Base-by-base conservation (phyloP, 2,329 filamentous ascomycete species). In the Diaporthe nobilis region DNA sequence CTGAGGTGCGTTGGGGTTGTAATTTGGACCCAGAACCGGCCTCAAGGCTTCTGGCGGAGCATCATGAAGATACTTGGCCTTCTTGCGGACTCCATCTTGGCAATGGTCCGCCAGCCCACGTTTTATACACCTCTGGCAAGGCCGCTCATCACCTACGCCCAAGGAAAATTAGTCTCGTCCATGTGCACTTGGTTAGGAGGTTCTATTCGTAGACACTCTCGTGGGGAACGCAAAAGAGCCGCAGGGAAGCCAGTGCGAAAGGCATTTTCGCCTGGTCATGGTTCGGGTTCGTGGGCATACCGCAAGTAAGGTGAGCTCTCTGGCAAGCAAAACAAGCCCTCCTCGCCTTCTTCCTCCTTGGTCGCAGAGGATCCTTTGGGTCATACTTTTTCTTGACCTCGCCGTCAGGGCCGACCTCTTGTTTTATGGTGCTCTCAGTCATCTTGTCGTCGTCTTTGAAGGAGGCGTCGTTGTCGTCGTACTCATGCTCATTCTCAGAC, bases 61-160 rank as follows among this genome's bases (percentile, higher is more conserved):
- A 88, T 98, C 97, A 82, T 98, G 96, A 74, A 99, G 94, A 84
- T 99, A 99, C 85, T 99, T 99, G 71, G 97, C 97, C 89, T 98
- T 99, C 86, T 99, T 99, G 78, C 97, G 94, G 71, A 98, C 95
- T 72, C 97, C 97, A 82, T 99, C 97, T 84, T 98, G 95, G 82
- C 97, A 99, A 77, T 92, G 92, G 83, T 98, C 95, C 81, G 95
- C 94, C 31, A 98, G 90, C 61, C 95, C 95, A 80, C 97, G 93
- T 85, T 98, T 98, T 80, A 98, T 95, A 84, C 97, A 99, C 81
- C 97, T 90, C 82, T 95, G 92, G 83, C 97, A 99, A 72, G 97
- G 97, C 80, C 97, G 91, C 84, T 99, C 96, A 83, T 99, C 97
- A 81, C 96, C 97, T 98, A 82, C 71, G 77, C 77, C 78, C 42